Evolutionary conservation across 768 basidiomycete genomes (phyloP).

Genomic region (Asterophora parasitica): DNA sequence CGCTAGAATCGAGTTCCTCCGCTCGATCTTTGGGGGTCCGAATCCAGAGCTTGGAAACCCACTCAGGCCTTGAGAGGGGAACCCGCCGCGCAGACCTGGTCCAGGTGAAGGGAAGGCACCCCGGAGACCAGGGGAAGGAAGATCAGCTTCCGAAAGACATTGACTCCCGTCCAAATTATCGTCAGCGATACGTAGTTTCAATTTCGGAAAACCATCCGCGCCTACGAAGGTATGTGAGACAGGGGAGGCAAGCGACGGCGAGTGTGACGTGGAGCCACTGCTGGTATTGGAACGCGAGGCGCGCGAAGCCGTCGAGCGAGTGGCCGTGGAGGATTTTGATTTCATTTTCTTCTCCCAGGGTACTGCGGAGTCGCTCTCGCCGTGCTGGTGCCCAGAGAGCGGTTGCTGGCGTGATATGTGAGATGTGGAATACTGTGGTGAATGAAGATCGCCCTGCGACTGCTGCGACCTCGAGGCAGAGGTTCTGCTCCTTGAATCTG

Average conservation of each 20-base stretch:
- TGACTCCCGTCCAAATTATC: constrained; percentile 17
- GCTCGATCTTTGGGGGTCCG: constrained; percentile 2
- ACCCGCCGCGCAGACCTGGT: constrained; percentile 8
- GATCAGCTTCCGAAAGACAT: constrained; percentile 11
- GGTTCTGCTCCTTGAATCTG: constrained; percentile 60
- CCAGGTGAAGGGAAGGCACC: constrained; percentile 6
- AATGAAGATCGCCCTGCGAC: constrained; percentile 8
- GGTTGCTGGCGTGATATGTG: constrained; percentile 2
- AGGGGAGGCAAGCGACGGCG: constrained; percentile 40
- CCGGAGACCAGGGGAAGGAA: constrained; percentile 7
- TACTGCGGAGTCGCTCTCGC: background rate
- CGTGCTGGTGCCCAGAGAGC: background rate
- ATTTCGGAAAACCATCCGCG: constrained; percentile 2
- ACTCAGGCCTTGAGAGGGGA: constrained; percentile 4
- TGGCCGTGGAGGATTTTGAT: constrained; percentile 30
- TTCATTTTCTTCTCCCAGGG: constrained; percentile 17
- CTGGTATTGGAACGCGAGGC: constrained; percentile 24
- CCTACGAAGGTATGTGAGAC: constrained; percentile 28
- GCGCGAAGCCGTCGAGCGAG: constrained; percentile 19
- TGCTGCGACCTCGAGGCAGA: constrained; percentile 37
- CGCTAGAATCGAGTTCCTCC: constrained; percentile 11
- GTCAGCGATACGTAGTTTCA: constrained; percentile 3
- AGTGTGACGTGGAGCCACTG: constrained; percentile 39
- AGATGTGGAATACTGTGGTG: background rate
- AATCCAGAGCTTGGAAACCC: constrained; percentile 9